A percentile compares a stretch with the other conserved stretches of the same genome.
phyloP scores from a whole-genome alignment of 1,139 yeast genomes.

The Lodderomyces pseudojiufengensis region DNA sequence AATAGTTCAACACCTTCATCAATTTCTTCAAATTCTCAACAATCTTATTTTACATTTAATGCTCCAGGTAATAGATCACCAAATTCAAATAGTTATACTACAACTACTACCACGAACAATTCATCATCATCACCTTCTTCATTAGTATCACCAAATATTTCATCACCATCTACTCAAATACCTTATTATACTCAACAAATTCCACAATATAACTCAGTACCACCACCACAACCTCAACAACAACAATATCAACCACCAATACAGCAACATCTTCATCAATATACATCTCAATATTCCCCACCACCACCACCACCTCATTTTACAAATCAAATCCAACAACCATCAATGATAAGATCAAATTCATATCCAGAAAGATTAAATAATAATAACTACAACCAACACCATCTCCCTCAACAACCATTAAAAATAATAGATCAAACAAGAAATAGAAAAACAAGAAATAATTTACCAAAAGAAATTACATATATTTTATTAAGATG shows the following conservation, averaged over 20 bases:
- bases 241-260: slow-evolving; percentile 1
- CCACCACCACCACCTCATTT: slow-evolving; percentile 3
- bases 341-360: slow-evolving; percentile 3
- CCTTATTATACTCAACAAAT: no score
- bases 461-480: slow-evolving; percentile 85
- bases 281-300: slow-evolving; percentile 1
- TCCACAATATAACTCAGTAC: background rate
- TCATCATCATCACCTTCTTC: no score
- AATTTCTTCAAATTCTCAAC: slow-evolving; percentile 1
- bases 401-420: slow-evolving; percentile 2
- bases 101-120: no score
- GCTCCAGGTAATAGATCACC: no score
- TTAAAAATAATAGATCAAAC: no score
- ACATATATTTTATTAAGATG: slow-evolving; percentile 78
- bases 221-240: slow-evolving; percentile 3
- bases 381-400: background rate
- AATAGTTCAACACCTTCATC: background rate
- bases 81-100: no score
- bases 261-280: slow-evolving; percentile 4
- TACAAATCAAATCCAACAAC: slow-evolving; percentile 4
- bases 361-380: slow-evolving; percentile 5
- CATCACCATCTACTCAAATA: background rate
- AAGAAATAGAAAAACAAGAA: slow-evolving; percentile 56
- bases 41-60: no score
- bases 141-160: background rate